A percentile compares a stretch with the other conserved stretches of the same genome.
phyloP scores from a whole-genome alignment of 257 asterid genomes.

The Ballota nigra region DNA sequence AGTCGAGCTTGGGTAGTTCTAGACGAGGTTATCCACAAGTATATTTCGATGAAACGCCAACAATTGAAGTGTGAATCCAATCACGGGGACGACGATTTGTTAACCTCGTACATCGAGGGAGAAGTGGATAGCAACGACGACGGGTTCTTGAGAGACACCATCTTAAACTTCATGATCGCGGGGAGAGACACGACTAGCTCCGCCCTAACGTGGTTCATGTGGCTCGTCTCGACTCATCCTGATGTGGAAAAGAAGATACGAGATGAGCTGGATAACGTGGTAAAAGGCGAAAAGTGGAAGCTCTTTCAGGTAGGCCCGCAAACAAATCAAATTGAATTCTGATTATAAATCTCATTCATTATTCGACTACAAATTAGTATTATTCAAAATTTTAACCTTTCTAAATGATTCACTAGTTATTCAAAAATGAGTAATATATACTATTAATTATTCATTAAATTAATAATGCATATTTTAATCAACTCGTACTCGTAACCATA shows the following conservation, averaged over 20 bases:
- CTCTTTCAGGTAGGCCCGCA: conserved; percentile 19
- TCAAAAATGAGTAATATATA: too few species aligned
- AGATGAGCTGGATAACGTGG: conserved; percentile 38
- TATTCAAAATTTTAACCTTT: too few species aligned
- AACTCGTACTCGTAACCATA: too few species aligned
- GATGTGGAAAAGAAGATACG: conserved; percentile 40
- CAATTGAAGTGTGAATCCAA: not conserved
- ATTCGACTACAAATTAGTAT: too few species aligned
- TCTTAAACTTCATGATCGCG: conserved; percentile 57
- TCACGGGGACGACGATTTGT: conserved; percentile 25
- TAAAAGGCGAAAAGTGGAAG: conserved; percentile 19
- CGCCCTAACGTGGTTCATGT: conserved; percentile 63
- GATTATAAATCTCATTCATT: too few species aligned
- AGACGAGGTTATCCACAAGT: conserved; percentile 43
- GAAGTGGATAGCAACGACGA: conserved; percentile 27
- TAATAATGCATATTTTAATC: too few species aligned
- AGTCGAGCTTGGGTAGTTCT: conserved; percentile 37
- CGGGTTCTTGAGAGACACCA: conserved; percentile 49
- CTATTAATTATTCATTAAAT: too few species aligned
- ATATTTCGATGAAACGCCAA: conserved; percentile 43
- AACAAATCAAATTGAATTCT: too few species aligned
- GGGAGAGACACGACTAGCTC: conserved; percentile 71
- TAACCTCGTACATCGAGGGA: conserved; percentile 43
- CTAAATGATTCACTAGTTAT: too few species aligned
- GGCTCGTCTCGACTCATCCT: conserved; percentile 56